Evolutionary conservation across 345 rosid species (phyloP), one percentile per base, ranked within the genome.

Genomic region (Viola odorata): DNA sequence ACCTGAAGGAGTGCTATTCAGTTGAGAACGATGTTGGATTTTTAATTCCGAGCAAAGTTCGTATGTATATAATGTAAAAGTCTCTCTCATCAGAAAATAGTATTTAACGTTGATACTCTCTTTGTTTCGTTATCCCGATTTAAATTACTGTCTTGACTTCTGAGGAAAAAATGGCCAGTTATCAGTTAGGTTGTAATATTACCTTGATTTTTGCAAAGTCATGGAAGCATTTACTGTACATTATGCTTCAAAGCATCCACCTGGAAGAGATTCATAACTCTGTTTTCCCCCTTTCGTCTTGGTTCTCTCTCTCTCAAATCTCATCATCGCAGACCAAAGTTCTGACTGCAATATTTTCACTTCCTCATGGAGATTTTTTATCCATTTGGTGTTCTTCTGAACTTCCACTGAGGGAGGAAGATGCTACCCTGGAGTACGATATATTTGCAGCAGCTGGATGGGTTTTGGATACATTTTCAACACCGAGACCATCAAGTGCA

Each of bases 331-430:
- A 95, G 99, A 86, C 88, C 59, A 83, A 73, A 73, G 82, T 87
- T 84, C 85, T 95, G 63, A 81, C 90, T 12, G 88, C 89, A 49
- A 77, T 95, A 63, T 91, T 86, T 78, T 88, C 87, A 57, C 86
- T 91, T 61, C 77, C 96, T 61, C 95, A 84, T 69, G 84, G 83
- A 72, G 96, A 86, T 42, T 95, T 95, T 74, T 66, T 88, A 74
- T 79, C 91, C 64, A 78, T 85, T 75, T 82, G 96, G 90, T 91
- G 98, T 65, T 95, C 96, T 58, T 77, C 98, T 72, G 84, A 85
- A 58, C 78, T 83, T 76, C 90, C 95, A 61, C 66, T 72, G 48
- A 82, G 81, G 76, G 99, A 95, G 68, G 98, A 91, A 73, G 98
- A 91, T 75, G 96, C 91, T 50, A 78, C 85, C 45, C 66, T 91